Base-by-base conservation (phyloP, 2,329 filamentous ascomycete genomes). In the Trichoderma citrinoviride region DNA sequence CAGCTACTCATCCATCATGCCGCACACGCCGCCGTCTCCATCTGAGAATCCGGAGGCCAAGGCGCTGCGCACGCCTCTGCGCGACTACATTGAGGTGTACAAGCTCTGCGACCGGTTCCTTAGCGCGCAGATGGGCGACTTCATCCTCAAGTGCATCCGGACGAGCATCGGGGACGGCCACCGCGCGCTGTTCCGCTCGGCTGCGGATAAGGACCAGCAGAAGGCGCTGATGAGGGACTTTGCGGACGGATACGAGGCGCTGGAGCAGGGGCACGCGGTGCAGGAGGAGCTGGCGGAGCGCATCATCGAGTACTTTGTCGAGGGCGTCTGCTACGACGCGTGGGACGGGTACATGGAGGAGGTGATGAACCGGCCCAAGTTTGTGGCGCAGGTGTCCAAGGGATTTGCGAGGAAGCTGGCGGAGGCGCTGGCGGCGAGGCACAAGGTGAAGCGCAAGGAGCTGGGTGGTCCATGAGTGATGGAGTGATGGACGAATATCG, bases 51-150 rank as follows among this genome's bases (percentile, higher is more conserved):
- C 75, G 1, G 70, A 76, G 66, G 66, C 71, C 14, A 65, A 65
- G 17, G 67, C 65, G 2, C 66, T 68, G n/a, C 70, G 69, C 50
- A 73, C 74, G 10, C 68, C 73, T 6, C 68, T 77, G 23, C 65
- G 70, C 15, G 76, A 77, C 60, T 75, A 70, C 19, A 64, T 77
- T 37, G 75, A 77, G 52, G 76, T 77, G 3, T 76, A 72, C 66
- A 77, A 77, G 68, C 71, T 77, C 10, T 77, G 76, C 61, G 76
- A 77, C 44, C 71, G 75, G 14, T 77, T 77, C 58, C 62, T 77
- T 15, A 75, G 75, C 61, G 58, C 63, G 0, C 41, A 62, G 3
- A 76, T 77, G 71, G 71, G 68, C 3, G 63, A 67, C 0, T 77
- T 72, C 25, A 73, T 77, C 27, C 50, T 68, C n/a, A 56, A 67